Evolutionary conservation across 495 filamentous ascomycete genomes (phyloP).

Genomic region (Oidiodendron maius): DNA sequence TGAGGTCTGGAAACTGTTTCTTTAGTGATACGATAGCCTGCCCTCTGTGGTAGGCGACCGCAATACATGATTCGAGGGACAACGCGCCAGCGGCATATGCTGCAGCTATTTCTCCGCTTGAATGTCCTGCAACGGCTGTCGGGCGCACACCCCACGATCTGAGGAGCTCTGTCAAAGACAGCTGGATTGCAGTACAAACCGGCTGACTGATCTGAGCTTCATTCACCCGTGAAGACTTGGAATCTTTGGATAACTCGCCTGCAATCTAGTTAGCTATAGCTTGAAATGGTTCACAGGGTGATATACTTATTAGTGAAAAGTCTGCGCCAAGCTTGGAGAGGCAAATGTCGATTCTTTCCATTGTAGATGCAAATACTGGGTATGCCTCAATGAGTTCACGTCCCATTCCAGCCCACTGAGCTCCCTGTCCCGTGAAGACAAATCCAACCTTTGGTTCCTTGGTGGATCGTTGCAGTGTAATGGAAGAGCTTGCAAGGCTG

Average conservation of each 20-base stretch:
- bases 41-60: constrained; percentile 44
- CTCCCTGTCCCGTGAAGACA: constrained; percentile 17
- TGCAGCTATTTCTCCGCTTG: constrained; percentile 57
- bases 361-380: constrained; percentile 30
- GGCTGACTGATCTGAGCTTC: constrained; percentile 39
- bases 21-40: background rate
- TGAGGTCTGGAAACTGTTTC: background rate
- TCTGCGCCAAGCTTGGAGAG: background rate
- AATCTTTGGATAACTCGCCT: constrained; percentile 2
- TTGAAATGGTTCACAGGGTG: constrained; percentile 28
- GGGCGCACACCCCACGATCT: constrained; percentile 46
- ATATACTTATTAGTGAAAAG: background rate
- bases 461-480: constrained; percentile 1
- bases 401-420: constrained; percentile 54
- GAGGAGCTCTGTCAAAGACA: constrained; percentile 49
- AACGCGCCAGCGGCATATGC: constrained; percentile 45
- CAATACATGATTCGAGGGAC: constrained; percentile 45
- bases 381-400: constrained; percentile 36
- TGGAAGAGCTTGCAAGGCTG: background rate
- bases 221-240: background rate
- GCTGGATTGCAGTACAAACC: constrained; percentile 44
- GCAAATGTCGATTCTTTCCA: constrained; percentile 10
- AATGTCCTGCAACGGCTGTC: constrained; percentile 53
- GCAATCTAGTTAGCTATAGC: constrained; percentile 16
- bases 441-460: background rate